phyloP scores from a whole-genome alignment of 148 eudicot species.

The Heliosperma pusillum region DNA sequence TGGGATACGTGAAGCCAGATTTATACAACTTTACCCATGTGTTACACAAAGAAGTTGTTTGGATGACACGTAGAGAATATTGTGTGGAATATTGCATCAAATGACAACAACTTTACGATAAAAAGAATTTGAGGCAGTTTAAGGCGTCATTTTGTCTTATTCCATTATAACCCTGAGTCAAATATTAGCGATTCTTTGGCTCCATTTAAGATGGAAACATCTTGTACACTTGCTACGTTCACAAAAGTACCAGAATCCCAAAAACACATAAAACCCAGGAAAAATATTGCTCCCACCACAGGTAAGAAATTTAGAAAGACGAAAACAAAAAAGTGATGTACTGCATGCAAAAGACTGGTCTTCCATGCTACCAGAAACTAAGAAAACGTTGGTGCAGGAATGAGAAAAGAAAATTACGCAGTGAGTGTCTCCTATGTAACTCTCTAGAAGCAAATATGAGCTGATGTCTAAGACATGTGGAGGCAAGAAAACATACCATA shows the following conservation, averaged over 20 bases:
- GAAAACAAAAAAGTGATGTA: no score
- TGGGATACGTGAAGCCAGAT: no score
- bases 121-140: no score
- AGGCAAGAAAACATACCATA: slow-evolving; percentile 50
- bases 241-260: neutral
- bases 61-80: no score
- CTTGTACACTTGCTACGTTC: neutral
- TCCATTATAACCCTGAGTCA: no score
- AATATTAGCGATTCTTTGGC: no score
- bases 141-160: no score
- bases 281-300: neutral
- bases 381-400: neutral
- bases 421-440: neutral
- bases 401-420: neutral
- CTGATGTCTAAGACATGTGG: neutral
- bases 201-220: neutral
- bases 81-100: no score
- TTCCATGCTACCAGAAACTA: neutral
- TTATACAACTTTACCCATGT: no score
- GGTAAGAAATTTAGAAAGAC: neutral
- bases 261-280: neutral
- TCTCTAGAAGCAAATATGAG: neutral
- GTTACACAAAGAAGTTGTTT: no score
- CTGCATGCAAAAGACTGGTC: slow-evolving; percentile 1
- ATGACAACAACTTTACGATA: no score